These are phyloP conservation scores for Pichia kudriavzevii DNA, from an alignment of 1,139 yeast genomes.

Conservation along the genomic window DNA sequence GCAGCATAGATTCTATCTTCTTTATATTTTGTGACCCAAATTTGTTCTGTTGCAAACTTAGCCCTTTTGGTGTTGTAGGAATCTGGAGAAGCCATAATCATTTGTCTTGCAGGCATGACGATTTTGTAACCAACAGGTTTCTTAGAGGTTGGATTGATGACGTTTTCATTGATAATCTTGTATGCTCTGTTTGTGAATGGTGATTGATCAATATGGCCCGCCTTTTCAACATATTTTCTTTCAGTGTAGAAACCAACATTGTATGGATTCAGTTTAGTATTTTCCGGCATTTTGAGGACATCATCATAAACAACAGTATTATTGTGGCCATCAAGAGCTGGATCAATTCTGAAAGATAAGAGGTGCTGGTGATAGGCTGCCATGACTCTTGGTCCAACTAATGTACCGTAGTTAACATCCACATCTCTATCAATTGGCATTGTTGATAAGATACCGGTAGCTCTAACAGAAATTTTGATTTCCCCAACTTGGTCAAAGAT, in stretches of 20 bases:
- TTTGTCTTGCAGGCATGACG: constrained; percentile 68
- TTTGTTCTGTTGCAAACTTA: constrained; percentile 62
- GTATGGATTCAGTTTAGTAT: constrained; percentile 54
- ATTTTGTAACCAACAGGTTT: constrained; percentile 81
- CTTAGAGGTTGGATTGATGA: constrained; percentile 66
- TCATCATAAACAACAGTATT: constrained; percentile 75
- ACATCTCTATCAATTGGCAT: constrained; percentile 78
- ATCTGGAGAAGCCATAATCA: constrained; percentile 59
- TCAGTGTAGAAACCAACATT: constrained; percentile 70
- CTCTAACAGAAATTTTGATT: constrained; percentile 76
- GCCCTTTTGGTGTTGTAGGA: constrained; percentile 63
- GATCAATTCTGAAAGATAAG: constrained; percentile 77
- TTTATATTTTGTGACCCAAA: constrained; percentile 69
- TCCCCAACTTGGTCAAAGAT: constrained; percentile 80
- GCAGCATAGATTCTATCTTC: constrained; percentile 68
- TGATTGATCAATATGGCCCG: constrained; percentile 68
- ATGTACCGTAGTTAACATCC: constrained; percentile 67
- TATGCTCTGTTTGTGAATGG: constrained; percentile 70
- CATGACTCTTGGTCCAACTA: constrained; percentile 78
- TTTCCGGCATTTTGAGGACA: constrained; percentile 54
- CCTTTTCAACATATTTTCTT: constrained; percentile 58
- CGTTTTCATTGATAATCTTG: constrained; percentile 74
- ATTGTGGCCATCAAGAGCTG: constrained; percentile 79
- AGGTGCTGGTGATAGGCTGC: constrained; percentile 90
- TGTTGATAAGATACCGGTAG: constrained; percentile 79